Evolutionary conservation across 371 early-diverging fungal genomes (phyloP), one percentile per base, ranked within the genome.

Genomic region (Rhizopus arrhizus): DNA sequence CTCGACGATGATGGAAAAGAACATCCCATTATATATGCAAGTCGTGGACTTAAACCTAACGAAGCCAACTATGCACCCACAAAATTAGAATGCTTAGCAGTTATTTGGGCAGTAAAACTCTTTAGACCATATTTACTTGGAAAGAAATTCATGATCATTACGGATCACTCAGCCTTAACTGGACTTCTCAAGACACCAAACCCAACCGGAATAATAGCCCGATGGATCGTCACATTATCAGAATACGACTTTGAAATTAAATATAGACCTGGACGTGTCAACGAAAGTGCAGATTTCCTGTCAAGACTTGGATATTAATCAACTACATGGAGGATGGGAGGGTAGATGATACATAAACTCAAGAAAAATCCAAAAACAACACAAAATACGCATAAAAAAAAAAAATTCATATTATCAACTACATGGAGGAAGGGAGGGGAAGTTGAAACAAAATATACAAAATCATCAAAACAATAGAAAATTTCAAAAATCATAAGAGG

Each of bases 11-110:
- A 34, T 16, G 31, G 13, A 10, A 7, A 28, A 9, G 1, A 55
- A n/a, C n/a, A 49, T 32, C 49, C 55, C 0, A 38, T 61, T 40
- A 15, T 22, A 13, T 61, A 28, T 33, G 48, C 22, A 13, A 58
- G 58, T 15, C 15, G 58, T 28, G 49, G 50, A 1, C 28, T 49
- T 3, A 36, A 36, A 29, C 10, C n/a, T 6, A 8, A 35, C 28
- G 58, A 58, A 40, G 13, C n/a, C 2, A 58, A 58, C 35, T 58
- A 58, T 10, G 50, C 48, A 3, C 15, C 45, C 0, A 32, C 48
- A 1, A 57, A 57, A 48, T 13, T 57, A 9, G 57, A 57, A 48
- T 48, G 47, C 15, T 28, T 57, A 3, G 56, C 56, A 2, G 43
- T 31, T 4, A 33, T 56, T 9, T 56, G 43, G 43, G 56, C 46